Percentiles rank a stretch among this genome's conserved stretches.
These are phyloP conservation scores for Clavispora carvajalis DNA, from an alignment of 805 yeast genomes.

Conservation along the genomic window DNA sequence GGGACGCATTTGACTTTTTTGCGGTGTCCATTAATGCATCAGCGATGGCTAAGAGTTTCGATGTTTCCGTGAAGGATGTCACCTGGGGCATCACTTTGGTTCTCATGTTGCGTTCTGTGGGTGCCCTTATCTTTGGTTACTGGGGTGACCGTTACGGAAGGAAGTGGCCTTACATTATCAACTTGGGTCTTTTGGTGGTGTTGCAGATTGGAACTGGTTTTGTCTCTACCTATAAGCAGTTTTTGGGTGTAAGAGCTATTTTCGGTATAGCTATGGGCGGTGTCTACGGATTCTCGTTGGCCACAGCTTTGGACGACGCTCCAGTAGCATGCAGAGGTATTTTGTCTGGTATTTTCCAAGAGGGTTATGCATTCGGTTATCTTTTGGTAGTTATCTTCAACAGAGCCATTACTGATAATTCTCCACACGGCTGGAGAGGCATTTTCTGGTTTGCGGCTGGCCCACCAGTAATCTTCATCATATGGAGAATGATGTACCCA, in stretches of 20 bases:
- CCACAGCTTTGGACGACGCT: slow-evolving; percentile 62
- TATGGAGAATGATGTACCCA: slow-evolving; percentile 51
- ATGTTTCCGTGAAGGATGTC: slow-evolving; percentile 42
- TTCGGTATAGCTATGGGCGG: slow-evolving; percentile 74
- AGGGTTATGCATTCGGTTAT: slow-evolving; percentile 74
- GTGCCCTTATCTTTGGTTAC: slow-evolving; percentile 57
- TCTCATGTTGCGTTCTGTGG: slow-evolving; percentile 63
- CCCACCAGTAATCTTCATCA: slow-evolving; percentile 52
- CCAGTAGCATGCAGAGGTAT: slow-evolving; percentile 55
- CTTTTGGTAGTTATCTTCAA: slow-evolving; percentile 59
- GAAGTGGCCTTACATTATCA: slow-evolving; percentile 50
- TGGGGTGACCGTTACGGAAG: slow-evolving; percentile 59
- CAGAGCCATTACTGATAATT: slow-evolving; percentile 47
- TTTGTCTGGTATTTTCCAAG: slow-evolving; percentile 66
- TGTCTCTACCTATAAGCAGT: slow-evolving; percentile 49
- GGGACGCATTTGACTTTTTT: slow-evolving; percentile 65
- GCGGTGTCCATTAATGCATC: slow-evolving; percentile 49
- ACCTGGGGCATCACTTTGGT: slow-evolving; percentile 72
- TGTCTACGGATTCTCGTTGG: slow-evolving; percentile 58
- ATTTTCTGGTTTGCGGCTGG: slow-evolving; percentile 70
- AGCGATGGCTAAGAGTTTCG: slow-evolving; percentile 42
- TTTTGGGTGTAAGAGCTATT: slow-evolving; percentile 56
- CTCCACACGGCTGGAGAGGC: slow-evolving; percentile 57
- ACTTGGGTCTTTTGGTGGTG: slow-evolving; percentile 41
- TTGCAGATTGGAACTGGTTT: slow-evolving; percentile 64